Base-by-base conservation (phyloP, 106 monocot species). In the Cymbidium sinense region DNA sequence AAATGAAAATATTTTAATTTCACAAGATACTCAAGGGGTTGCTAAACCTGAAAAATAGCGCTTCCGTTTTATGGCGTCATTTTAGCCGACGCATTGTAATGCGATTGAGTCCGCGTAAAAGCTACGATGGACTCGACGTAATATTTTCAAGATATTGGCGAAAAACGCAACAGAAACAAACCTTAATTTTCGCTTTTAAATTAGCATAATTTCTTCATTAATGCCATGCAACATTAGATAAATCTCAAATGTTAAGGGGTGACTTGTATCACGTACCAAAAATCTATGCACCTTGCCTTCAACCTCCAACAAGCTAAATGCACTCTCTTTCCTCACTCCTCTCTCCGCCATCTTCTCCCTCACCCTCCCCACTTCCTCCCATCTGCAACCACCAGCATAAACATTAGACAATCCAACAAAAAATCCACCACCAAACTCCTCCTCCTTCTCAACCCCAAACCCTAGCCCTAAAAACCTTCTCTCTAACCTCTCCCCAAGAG, bases 401-500 rank as follows among this genome's bases (percentile, higher is more conserved):
- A 58, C 10, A 62, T 82, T 82, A 6, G 82, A 82, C 43, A 81
- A 50, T 1, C 74, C 81, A 27, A 85, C 85, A 47, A 47, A 50
- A 28, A 85, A 77, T 31, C 79, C 79, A 70, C 64, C 67, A 34
- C 19, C 71, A 34, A 71, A 28, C 21, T 17, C 71, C 7, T 20
- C 71, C 19, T 20, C 44, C 36, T 23, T 69, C 71, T 33, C 67
- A 31, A 47, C 5, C 34, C 31, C 77, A 18, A 77, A 72, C 20
- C 34, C 76, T 15, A 74, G 52, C 21, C 33, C 17, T 15, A 74
- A 34, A 33, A 71, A 25, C 55, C 58, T 41, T 34, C 33, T 73
- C 76, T 77, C 80, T 27, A 81, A n/a, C 6, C 33, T 50, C 64
- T 81, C 44, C 47, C 64, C 47, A 1, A 31, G 10, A 17, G 2